Evolutionary conservation across 768 basidiomycete species (phyloP).

Genomic region (Suillus paluster): DNA sequence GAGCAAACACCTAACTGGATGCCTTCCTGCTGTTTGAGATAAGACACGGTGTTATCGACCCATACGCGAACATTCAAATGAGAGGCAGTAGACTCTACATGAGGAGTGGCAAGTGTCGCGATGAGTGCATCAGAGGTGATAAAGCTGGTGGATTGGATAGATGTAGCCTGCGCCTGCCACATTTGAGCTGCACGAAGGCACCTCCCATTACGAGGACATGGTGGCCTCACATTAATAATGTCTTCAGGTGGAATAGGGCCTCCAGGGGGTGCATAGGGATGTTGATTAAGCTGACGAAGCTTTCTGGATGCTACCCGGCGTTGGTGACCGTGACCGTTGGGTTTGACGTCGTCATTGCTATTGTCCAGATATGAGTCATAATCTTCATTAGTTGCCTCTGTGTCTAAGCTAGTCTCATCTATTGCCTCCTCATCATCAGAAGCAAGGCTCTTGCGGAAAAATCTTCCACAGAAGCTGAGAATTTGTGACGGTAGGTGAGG

Average conservation of each 20-base stretch:
- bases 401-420: too few relatives aligned
- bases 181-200: not conserved
- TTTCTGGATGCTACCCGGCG: not conserved
- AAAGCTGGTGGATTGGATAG: not conserved
- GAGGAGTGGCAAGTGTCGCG: not conserved
- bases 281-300: not conserved
- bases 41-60: not conserved
- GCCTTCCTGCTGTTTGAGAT: not conserved
- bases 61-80: not conserved
- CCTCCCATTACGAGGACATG: not conserved
- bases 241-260: not conserved
- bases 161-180: not conserved
- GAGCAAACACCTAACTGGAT: not conserved
- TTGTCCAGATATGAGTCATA: too few relatives aligned
- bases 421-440: too few relatives aligned
- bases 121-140: not conserved
- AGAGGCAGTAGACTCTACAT: not conserved
- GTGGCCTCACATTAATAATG: too few relatives aligned
- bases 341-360: too few relatives aligned
- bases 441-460: too few relatives aligned
- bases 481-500: too few relatives aligned
- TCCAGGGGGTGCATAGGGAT: not conserved
- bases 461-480: too few relatives aligned
- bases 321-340: not conserved
- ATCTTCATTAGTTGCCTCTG: too few relatives aligned